Conservation (phyloP, 306 rosid genomes). For the Ammopiptanthus mongolicus region DNA sequence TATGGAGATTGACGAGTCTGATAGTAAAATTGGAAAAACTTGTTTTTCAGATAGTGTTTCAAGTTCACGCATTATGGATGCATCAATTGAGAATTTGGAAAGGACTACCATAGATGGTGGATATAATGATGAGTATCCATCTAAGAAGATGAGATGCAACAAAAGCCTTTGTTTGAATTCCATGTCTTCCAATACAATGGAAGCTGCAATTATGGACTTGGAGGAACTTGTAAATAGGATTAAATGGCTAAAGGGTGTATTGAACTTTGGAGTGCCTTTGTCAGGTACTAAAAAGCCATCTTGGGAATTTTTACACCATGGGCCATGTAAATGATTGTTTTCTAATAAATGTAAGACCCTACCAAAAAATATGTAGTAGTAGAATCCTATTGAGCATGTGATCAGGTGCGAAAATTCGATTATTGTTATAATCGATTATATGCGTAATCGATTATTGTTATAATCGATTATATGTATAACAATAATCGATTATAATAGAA, state of each 20-base stretch:
- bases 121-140: conserved; percentile 21
- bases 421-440: no score
- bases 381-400: no score
- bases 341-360: neutral
- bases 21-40: conserved; percentile 17
- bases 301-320: conserved; percentile 54
- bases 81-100: conserved; percentile 24
- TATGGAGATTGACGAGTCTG: conserved; percentile 14
- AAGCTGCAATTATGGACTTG: conserved; percentile 62
- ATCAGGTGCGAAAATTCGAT: no score
- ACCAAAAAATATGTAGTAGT: no score
- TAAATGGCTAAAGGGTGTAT: conserved; percentile 59
- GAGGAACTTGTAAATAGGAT: conserved; percentile 69
- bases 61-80: conserved; percentile 14
- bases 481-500: no score
- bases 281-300: conserved; percentile 26
- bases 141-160: conserved; percentile 38
- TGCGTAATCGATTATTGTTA: no score
- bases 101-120: neutral
- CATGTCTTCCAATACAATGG: conserved; percentile 42
- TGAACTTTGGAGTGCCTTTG: conserved; percentile 42
- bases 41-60: conserved; percentile 26
- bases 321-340: conserved; percentile 25
- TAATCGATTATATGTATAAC: no score
- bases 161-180: conserved; percentile 37